phyloP scores from a whole-genome alignment of 768 basidiomycete species.

The Phlebiopsis gigantea region DNA sequence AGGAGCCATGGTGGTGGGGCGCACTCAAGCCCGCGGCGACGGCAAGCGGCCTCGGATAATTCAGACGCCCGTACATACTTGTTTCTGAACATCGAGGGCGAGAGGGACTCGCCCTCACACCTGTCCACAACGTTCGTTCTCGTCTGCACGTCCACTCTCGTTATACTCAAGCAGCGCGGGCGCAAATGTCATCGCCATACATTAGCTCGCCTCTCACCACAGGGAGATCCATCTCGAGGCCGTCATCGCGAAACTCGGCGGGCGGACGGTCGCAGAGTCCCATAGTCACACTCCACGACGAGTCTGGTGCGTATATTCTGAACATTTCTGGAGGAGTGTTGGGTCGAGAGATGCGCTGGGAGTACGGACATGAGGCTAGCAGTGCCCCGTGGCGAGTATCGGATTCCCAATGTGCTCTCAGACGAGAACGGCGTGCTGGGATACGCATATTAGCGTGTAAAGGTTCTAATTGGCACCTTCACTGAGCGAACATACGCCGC shows the following conservation, averaged over 20 bases:
- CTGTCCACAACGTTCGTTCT: background rate
- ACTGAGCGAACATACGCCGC: too few species aligned
- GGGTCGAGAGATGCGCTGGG: too few species aligned
- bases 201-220: constrained; percentile 28
- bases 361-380: too few species aligned
- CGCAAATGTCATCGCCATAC: constrained; percentile 13
- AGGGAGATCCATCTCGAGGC: constrained; percentile 36
- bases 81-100: background rate
- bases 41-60: background rate
- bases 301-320: constrained; percentile 58
- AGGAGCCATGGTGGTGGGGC: background rate
- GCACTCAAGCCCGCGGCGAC: background rate
- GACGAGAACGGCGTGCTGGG: too few species aligned
- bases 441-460: too few species aligned
- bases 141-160: background rate
- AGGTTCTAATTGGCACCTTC: too few species aligned
- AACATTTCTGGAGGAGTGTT: too few species aligned
- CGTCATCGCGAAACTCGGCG: constrained; percentile 48
- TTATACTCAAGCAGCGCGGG: background rate
- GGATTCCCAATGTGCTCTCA: too few species aligned
- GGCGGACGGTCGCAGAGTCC: constrained; percentile 49
- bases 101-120: background rate
- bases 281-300: constrained; percentile 43
- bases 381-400: too few species aligned
- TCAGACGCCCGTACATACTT: background rate